These are phyloP conservation scores for Phytophthora niederhauseri DNA, from an alignment of 352 stramenopile genomes.

Conservation along the genomic window DNA sequence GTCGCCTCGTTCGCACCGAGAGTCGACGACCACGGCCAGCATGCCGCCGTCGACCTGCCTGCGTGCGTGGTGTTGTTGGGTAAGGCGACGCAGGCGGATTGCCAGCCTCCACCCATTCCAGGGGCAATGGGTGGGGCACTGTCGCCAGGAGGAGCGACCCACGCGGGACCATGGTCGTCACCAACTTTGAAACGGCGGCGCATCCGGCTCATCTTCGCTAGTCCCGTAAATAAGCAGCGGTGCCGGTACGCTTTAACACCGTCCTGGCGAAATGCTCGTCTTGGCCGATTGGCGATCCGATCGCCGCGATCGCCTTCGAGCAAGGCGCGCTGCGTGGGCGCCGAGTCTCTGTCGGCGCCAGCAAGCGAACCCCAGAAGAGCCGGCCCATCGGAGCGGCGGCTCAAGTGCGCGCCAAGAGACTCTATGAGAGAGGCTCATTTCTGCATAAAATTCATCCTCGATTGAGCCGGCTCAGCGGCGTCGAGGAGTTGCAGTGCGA, in stretches of 20 bases:
- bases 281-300: background rate
- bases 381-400: constrained; percentile 2
- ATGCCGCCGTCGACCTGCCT: constrained; percentile 9
- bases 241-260: background rate
- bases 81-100: background rate
- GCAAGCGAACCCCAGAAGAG: constrained; percentile 30
- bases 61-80: constrained; percentile 14
- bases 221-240: background rate
- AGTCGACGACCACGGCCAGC: background rate
- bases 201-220: constrained; percentile 7
- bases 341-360: constrained; percentile 24
- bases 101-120: background rate
- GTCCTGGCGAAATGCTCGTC: background rate
- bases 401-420: constrained; percentile 24
- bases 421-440: constrained; percentile 17
- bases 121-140: constrained; percentile 10
- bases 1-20: background rate
- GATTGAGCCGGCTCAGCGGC: constrained; percentile 13
- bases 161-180: constrained; percentile 9
- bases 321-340: background rate
- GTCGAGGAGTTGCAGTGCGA: background rate
- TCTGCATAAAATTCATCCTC: constrained; percentile 14
- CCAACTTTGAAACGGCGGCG: constrained; percentile 23
- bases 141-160: constrained; percentile 1
- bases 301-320: too few relatives aligned